Evolutionary conservation across 148 eudicot genomes (phyloP).

Genomic region (Rhododendron ovatum): DNA sequence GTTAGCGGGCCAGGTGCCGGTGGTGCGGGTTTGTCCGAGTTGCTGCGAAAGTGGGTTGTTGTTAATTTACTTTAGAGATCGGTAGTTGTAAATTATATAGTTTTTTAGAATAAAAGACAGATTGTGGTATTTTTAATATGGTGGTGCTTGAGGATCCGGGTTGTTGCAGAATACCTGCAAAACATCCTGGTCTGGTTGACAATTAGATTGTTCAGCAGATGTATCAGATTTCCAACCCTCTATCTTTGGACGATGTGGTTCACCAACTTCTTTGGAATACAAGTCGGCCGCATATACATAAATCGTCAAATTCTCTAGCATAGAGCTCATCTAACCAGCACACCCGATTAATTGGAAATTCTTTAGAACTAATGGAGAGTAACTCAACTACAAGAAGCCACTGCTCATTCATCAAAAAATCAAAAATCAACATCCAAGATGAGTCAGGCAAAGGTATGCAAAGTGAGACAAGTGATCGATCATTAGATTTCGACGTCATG

Average conservation of each 20-base stretch:
- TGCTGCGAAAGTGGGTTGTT: too few species aligned
- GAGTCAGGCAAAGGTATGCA: neutral
- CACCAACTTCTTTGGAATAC: slow-evolving; percentile 36
- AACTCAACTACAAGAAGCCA: slow-evolving; percentile 73
- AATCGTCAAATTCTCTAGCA: slow-evolving; percentile 68
- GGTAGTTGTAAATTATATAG: too few species aligned
- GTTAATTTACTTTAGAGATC: too few species aligned
- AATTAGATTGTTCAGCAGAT: slow-evolving; percentile 21
- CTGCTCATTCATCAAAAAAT: slow-evolving; percentile 34
- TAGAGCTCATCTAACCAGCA: slow-evolving; percentile 80
- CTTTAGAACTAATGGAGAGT: slow-evolving; percentile 36
- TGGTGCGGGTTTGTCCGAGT: too few species aligned
- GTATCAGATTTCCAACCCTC: slow-evolving; percentile 31
- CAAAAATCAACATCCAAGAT: slow-evolving; percentile 20
- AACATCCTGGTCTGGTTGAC: slow-evolving; percentile 47
- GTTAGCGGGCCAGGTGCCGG: too few species aligned
- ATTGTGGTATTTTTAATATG: too few species aligned
- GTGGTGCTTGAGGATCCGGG: too few species aligned
- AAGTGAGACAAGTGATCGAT: slow-evolving; percentile 1
- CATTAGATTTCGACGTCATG: neutral
- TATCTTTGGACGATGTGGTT: slow-evolving; percentile 43
- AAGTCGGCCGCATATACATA: slow-evolving; percentile 43
- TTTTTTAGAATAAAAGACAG: too few species aligned
- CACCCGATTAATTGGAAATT: slow-evolving; percentile 24
- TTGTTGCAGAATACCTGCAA: slow-evolving; percentile 47